Percentiles rank a stretch among this genome's conserved stretches.
Evolutionary conservation across 139 green algal species (phyloP).

Genomic region (Volvox africanus): DNA sequence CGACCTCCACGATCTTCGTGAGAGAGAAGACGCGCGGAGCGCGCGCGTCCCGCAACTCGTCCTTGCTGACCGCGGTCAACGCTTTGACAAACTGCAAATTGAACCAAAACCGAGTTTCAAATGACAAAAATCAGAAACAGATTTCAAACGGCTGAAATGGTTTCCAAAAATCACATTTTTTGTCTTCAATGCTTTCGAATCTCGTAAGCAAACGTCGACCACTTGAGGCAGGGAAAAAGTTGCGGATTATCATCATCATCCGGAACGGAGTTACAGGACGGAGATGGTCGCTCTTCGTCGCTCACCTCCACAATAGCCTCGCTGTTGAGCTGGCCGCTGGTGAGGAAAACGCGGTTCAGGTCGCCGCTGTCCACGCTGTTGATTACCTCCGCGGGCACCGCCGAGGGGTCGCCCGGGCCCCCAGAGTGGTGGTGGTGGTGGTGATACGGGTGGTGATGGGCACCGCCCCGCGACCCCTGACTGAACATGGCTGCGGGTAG

Average conservation of each 20-base stretch:
- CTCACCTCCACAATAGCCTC: conserved; percentile 94
- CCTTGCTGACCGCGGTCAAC: conserved; percentile 75
- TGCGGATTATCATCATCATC: too few relatives aligned
- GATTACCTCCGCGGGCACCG: conserved; percentile 64
- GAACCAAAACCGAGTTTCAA: too few relatives aligned
- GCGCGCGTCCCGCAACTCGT: conserved; percentile 71
- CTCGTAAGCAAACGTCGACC: too few relatives aligned
- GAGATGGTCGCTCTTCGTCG: too few relatives aligned
- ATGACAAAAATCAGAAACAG: too few relatives aligned
- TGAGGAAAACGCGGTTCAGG: conserved; percentile 65
- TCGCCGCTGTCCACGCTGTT: conserved; percentile 67
- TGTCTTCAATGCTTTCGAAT: too few relatives aligned
- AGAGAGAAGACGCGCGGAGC: conserved; percentile 92
- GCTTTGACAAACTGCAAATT: conserved; percentile 87
- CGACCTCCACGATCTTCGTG: conserved; percentile 97
- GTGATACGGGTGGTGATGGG: not conserved
- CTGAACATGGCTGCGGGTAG: conserved; percentile 14
- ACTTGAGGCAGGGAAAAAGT: too few relatives aligned
- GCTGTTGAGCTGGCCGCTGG: conserved; percentile 76
- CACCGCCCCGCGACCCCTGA: not conserved
- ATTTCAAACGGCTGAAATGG: too few relatives aligned
- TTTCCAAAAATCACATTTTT: too few relatives aligned
- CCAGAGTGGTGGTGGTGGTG: conserved; percentile 6
- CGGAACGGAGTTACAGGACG: too few relatives aligned
- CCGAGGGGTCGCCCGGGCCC: not conserved